Evolutionary conservation across 2,329 filamentous ascomycete species (phyloP), one percentile per base, ranked within the genome.

Genomic region (Diplodia sapinea): DNA sequence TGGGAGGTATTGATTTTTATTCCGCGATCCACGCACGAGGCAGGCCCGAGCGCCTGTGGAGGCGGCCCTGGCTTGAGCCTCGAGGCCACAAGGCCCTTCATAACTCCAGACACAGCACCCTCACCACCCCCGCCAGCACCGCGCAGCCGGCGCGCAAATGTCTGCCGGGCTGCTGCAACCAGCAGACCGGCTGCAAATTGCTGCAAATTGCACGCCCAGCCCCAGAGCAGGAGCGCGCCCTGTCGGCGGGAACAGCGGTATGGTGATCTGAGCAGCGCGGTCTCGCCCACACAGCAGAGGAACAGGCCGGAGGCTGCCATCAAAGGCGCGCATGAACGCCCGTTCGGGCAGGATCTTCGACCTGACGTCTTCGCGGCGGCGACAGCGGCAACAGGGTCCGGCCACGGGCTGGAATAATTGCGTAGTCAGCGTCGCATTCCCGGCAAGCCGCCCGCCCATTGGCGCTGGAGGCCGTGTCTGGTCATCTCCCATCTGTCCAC

Each of bases 1-100:
- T 61, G 56, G 43, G 56, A 61, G 47, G 51, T 55, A 63, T 63
- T 62, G 57, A 62, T 36, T 50, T 61, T 63, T 63, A 51, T 51
- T 63, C 59, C 59, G 59, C 59, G 59, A 51, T 63, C 59, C 59
- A 51, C 59, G 59, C 31, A 8, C 8, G 31, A 56, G 31, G 15
- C 40, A 50, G 31, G 31, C 38, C 56, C 43, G 57, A 29, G 36
- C 57, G 33, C 55, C 13, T 43, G 57, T 47, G 57, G 57, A 62
- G 57, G 26, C 38, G 56, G 38, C 54, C 31, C 54, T 56, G 54
- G 20, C 49, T 20, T 51, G 49, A 47, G 43, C 13, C 9, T n/a
- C 9, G 12, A 15, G 43, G 9, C 43, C 43, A 1, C 23, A 5
- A 12, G 5, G 23, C 31, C 54, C 57, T 61, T 61, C 59, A 63